Conservation (phyloP, 2,329 filamentous ascomycete genomes). For the Beauveria asiatica region DNA sequence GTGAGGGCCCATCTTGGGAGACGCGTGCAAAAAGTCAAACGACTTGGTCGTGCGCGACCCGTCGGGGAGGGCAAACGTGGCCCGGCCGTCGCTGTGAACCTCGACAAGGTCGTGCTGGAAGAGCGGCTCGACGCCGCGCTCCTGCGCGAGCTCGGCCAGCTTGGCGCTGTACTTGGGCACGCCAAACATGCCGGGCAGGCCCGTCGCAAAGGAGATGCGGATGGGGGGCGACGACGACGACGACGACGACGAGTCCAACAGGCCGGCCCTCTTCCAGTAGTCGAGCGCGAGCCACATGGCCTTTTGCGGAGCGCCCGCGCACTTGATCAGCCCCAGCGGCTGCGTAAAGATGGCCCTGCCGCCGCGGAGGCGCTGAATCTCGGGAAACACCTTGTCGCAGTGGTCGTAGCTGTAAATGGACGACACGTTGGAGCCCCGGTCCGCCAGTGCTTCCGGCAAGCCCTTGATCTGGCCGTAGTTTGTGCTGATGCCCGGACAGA, state of each 20-base stretch:
- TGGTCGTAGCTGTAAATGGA: conserved; percentile 50
- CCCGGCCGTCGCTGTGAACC: conserved; percentile 40
- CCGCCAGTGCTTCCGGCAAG: conserved; percentile 43
- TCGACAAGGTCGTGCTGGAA: conserved; percentile 49
- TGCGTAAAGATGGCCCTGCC: conserved; percentile 52
- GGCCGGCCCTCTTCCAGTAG: conserved; percentile 45
- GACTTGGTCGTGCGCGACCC: conserved; percentile 25
- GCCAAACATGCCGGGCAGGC: conserved; percentile 48
- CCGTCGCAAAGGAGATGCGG: conserved; percentile 47
- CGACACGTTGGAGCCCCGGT: conserved; percentile 39
- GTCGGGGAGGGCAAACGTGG: conserved; percentile 32
- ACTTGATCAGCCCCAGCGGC: conserved; percentile 49
- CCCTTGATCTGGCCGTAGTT: conserved; percentile 44
- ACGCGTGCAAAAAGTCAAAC: conserved; percentile 50
- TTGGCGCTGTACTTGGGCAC: conserved; percentile 50
- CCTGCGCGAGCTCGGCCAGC: conserved; percentile 43
- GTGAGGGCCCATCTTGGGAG: conserved; percentile 51
- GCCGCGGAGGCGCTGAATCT: conserved; percentile 37
- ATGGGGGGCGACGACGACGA: conserved; percentile 29
- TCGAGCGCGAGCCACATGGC: conserved; percentile 54
- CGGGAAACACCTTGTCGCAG: conserved; percentile 43
- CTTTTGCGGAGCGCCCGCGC: conserved; percentile 54
- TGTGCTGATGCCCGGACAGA: conserved; percentile 48
- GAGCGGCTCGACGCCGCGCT: conserved; percentile 47
- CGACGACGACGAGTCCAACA: conserved; percentile 22